phyloP scores from a whole-genome alignment of 1,284 basidiomycete genomes.

The Ustilago lituana region DNA sequence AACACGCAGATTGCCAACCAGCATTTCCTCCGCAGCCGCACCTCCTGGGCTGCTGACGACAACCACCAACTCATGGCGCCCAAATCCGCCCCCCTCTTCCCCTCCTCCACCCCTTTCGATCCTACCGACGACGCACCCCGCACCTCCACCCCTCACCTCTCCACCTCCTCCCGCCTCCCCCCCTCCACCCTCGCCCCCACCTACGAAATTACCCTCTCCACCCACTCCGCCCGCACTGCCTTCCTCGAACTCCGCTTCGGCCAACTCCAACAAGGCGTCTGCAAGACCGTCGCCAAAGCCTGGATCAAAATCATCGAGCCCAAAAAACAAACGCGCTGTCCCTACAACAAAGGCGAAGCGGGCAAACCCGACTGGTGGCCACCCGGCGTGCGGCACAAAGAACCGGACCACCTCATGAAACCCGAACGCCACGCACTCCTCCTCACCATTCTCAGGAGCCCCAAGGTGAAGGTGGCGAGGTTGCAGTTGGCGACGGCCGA shows the following conservation, averaged over 20 bases:
- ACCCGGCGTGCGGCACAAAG: slow-evolving; percentile 70
- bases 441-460: slow-evolving; percentile 69
- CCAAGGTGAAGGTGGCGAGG: slow-evolving; percentile 67
- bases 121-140: slow-evolving; percentile 8
- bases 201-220: slow-evolving; percentile 30
- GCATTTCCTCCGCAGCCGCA: slow-evolving; percentile 24
- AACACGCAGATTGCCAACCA: slow-evolving; percentile 48
- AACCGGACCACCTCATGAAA: slow-evolving; percentile 71
- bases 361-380: slow-evolving; percentile 72
- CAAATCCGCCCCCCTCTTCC: slow-evolving; percentile 47
- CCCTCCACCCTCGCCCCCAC: slow-evolving; percentile 7
- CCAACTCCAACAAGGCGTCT: slow-evolving; percentile 70
- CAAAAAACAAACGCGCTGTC: slow-evolving; percentile 71
- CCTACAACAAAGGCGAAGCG: slow-evolving; percentile 72
- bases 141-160: slow-evolving; percentile 18
- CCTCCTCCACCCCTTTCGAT: slow-evolving; percentile 2
- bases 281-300: slow-evolving; percentile 71
- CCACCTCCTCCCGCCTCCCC: slow-evolving; percentile 18
- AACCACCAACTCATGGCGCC: slow-evolving; percentile 15
- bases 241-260: slow-evolving; percentile 65
- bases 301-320: slow-evolving; percentile 71
- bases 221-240: slow-evolving; percentile 48
- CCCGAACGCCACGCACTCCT: slow-evolving; percentile 70
- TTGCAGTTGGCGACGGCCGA: slow-evolving; percentile 71
- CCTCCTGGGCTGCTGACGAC: not conserved